phyloP scores from a whole-genome alignment of 2,329 filamentous ascomycete species.

The Aspergillus pseudotamarii region DNA sequence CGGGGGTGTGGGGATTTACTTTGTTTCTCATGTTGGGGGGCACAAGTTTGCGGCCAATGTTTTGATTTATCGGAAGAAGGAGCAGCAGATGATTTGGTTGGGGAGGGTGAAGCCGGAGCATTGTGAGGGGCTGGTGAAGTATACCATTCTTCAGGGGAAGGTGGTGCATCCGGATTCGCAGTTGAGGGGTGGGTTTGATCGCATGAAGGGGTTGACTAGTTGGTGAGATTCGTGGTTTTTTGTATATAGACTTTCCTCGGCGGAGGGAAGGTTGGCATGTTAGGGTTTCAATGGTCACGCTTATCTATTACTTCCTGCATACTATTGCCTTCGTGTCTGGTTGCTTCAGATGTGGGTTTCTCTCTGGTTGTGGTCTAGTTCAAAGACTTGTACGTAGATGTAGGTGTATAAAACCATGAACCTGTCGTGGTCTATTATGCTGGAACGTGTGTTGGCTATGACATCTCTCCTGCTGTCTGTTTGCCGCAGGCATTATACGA shows the following conservation, averaged over 20 bases:
- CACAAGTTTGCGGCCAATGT: slow-evolving; percentile 94
- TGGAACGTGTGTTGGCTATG: not conserved
- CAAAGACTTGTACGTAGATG: not conserved
- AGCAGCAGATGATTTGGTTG: slow-evolving; percentile 70
- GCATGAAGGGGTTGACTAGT: slow-evolving; percentile 72
- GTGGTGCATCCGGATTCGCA: slow-evolving; percentile 83
- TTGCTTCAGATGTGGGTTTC: no score
- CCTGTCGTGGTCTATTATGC: no score
- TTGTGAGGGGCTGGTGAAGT: slow-evolving; percentile 83
- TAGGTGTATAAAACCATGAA: not conserved
- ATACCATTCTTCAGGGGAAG: slow-evolving; percentile 84
- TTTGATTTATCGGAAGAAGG: slow-evolving; percentile 73
- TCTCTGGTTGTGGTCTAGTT: not conserved
- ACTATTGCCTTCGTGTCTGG: no score
- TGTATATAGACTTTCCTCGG: not conserved
- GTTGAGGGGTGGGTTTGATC: slow-evolving; percentile 82
- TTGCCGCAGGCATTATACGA: no score
- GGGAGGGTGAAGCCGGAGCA: slow-evolving; percentile 81
- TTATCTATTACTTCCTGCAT: not conserved
- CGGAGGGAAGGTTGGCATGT: no score
- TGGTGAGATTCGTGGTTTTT: slow-evolving; percentile 26
- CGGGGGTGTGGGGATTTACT: slow-evolving; percentile 86
- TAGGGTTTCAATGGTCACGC: not conserved
- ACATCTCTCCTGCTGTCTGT: not conserved
- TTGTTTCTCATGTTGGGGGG: slow-evolving; percentile 88